Percentiles rank a stretch among this genome's conserved stretches.
Evolutionary conservation across 331 rosid genomes (phyloP).

Genomic region (Prunus yedoensis): DNA sequence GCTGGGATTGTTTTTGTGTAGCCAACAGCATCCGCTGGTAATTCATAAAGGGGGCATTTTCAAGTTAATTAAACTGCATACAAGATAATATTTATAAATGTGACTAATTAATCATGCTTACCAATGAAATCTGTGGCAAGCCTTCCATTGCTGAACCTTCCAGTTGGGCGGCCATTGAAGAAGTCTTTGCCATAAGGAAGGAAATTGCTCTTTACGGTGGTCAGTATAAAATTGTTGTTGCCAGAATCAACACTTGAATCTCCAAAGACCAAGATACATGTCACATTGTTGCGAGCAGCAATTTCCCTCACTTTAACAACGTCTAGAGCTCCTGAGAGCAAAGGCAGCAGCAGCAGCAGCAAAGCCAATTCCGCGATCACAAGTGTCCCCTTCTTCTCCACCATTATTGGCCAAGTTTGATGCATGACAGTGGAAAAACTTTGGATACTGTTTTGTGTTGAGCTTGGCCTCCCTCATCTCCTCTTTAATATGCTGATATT

Average conservation of each 20-base stretch:
- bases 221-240: conserved; percentile 61
- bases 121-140: conserved; percentile 82
- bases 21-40: conserved; percentile 69
- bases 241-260: conserved; percentile 89
- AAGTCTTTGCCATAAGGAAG: conserved; percentile 74
- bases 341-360: conserved; percentile 29
- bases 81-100: neutral
- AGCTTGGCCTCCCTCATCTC: neutral
- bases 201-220: conserved; percentile 62
- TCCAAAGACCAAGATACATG: conserved; percentile 63
- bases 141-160: conserved; percentile 66
- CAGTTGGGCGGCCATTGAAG: conserved; percentile 62
- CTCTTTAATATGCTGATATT: conserved; percentile 5
- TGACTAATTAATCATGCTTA: conserved; percentile 15
- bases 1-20: conserved; percentile 49
- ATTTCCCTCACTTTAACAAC: conserved; percentile 17
- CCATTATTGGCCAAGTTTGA: neutral
- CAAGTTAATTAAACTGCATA: neutral
- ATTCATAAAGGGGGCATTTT: neutral
- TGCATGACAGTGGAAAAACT: neutral
- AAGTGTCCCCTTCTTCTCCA: conserved; percentile 3
- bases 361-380: conserved; percentile 5
- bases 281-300: conserved; percentile 34
- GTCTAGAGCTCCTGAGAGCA: conserved; percentile 27
- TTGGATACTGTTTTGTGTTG: neutral